phyloP scores from a whole-genome alignment of 2,329 filamentous ascomycete genomes.

The Penicillium oxalicum region DNA sequence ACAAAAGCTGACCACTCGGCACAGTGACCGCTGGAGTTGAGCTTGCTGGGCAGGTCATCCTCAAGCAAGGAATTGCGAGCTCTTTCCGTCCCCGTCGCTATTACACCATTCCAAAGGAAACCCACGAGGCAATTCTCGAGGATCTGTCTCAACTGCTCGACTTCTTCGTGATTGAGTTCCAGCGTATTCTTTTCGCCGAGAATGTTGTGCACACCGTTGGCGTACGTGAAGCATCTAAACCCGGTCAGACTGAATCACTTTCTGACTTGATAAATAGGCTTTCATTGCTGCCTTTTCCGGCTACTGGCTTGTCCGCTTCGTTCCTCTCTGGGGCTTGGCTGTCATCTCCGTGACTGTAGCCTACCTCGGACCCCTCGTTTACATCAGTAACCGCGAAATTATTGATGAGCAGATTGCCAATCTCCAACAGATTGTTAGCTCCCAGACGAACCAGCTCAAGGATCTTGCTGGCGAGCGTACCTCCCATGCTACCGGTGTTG shows the following conservation, averaged over 20 bases:
- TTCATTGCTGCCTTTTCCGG: slow-evolving; percentile 54
- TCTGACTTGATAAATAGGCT: slow-evolving; percentile 38
- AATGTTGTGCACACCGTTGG: slow-evolving; percentile 56
- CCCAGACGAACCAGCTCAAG: slow-evolving; percentile 56
- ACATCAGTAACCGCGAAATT: slow-evolving; percentile 59
- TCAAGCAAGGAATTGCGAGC: slow-evolving; percentile 55
- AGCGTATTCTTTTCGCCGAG: slow-evolving; percentile 61
- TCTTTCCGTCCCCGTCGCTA: slow-evolving; percentile 59
- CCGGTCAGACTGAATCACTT: background rate
- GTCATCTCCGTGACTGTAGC: slow-evolving; percentile 51
- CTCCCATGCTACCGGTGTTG: slow-evolving; percentile 51
- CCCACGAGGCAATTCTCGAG: slow-evolving; percentile 55
- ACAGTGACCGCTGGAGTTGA: slow-evolving; percentile 53
- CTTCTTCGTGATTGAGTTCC: slow-evolving; percentile 64
- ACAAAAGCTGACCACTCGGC: slow-evolving; percentile 8
- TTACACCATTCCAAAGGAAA: slow-evolving; percentile 60
- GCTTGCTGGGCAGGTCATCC: slow-evolving; percentile 49
- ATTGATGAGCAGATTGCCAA: slow-evolving; percentile 57
- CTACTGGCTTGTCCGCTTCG: slow-evolving; percentile 61
- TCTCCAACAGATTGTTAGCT: slow-evolving; percentile 48
- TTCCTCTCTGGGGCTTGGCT: slow-evolving; percentile 59
- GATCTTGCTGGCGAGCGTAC: slow-evolving; percentile 57
- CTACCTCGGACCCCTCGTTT: slow-evolving; percentile 57
- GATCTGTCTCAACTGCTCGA: slow-evolving; percentile 61
- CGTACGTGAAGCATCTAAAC: slow-evolving; percentile 40